These are phyloP conservation scores for Extremus antarcticus DNA, from an alignment of 495 filamentous ascomycete species.

Conservation along the genomic window DNA sequence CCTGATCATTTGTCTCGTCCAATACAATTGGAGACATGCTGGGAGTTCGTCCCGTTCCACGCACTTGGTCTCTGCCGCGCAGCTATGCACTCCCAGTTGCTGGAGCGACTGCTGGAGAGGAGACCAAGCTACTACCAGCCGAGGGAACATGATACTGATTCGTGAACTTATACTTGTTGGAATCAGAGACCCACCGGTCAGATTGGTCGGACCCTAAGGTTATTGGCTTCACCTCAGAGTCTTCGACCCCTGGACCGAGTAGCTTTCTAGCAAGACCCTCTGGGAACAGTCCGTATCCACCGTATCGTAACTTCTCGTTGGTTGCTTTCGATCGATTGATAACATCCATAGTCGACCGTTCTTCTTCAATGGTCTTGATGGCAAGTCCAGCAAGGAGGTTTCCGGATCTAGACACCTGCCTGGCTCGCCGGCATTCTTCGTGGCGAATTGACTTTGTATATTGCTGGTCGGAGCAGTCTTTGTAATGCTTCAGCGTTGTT, in stretches of 20 bases:
- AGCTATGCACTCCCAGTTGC: background rate
- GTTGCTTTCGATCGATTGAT: background rate
- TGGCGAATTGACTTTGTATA: background rate
- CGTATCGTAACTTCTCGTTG: background rate
- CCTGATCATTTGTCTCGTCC: background rate
- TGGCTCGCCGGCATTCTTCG: background rate
- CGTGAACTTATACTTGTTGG: background rate
- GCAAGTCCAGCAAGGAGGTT: background rate
- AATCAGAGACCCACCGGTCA: background rate
- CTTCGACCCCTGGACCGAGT: background rate
- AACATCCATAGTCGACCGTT: background rate
- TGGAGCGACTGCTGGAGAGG: background rate
- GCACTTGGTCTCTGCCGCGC: background rate
- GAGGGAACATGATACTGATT: background rate
- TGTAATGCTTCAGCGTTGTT: background rate
- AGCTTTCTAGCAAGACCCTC: background rate
- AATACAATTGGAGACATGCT: background rate
- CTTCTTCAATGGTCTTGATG: background rate
- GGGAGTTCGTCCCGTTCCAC: background rate
- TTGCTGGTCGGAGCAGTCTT: background rate
- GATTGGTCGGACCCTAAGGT: background rate
- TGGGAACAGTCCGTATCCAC: background rate
- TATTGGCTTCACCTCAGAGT: background rate
- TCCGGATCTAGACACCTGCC: background rate
- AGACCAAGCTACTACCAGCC: background rate